A percentile compares a stretch with the other conserved stretches of the same genome.
These are phyloP conservation scores for Syzygium aqueum DNA, from an alignment of 345 rosid genomes.

Conservation along the genomic window DNA sequence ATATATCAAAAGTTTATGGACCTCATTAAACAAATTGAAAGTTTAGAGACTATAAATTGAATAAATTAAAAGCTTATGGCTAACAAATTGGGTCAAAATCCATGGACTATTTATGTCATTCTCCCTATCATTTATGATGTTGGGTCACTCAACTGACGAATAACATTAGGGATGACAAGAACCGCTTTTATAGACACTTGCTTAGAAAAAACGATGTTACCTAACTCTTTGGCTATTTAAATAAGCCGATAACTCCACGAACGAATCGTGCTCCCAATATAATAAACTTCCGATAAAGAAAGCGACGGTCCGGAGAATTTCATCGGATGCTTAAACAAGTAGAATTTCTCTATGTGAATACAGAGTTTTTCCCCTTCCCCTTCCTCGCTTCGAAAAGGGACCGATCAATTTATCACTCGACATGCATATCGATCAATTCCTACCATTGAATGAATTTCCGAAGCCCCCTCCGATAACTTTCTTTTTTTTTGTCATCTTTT, in stretches of 20 bases:
- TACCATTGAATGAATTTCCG: not conserved
- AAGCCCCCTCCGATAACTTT: fast-evolving
- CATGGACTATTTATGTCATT: too few relatives aligned
- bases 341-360: too few relatives aligned
- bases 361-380: not conserved
- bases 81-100: too few relatives aligned
- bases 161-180: not conserved
- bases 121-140: not conserved
- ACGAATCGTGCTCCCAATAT: too few relatives aligned
- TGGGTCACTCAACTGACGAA: not conserved
- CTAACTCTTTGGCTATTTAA: not conserved
- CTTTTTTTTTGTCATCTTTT: not conserved
- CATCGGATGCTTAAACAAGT: too few relatives aligned
- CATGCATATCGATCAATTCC: not conserved
- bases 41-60: too few relatives aligned
- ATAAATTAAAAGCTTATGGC: too few relatives aligned
- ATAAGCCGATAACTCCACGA: not conserved
- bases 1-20: too few relatives aligned
- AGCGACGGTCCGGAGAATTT: too few relatives aligned
- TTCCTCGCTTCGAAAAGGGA: not conserved
- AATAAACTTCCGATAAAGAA: too few relatives aligned
- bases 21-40: too few relatives aligned
- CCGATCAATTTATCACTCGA: not conserved
- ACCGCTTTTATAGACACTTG: fast-evolving
- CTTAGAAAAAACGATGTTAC: not conserved